These are phyloP conservation scores for Oryza meridionalis DNA, from an alignment of 176 grass and related monocot species.

Conservation along the genomic window DNA sequence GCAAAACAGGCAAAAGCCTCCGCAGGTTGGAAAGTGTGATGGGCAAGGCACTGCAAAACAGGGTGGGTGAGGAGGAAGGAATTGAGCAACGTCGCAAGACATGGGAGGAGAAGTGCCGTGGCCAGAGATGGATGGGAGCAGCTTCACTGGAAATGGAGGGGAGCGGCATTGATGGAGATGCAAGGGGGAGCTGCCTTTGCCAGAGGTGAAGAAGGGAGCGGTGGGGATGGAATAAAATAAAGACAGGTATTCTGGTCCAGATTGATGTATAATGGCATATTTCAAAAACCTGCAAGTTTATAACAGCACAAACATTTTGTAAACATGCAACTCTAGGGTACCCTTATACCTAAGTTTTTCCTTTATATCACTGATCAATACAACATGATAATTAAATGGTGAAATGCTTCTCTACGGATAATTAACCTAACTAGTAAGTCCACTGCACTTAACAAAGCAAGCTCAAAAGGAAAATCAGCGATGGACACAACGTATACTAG, in stretches of 20 bases:
- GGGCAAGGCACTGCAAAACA: too few relatives aligned
- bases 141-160: not conserved
- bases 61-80: not conserved
- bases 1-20: too few relatives aligned
- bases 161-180: not conserved
- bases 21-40: too few relatives aligned
- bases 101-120: not conserved
- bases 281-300: not conserved
- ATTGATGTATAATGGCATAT: not conserved
- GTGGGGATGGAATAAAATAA: not conserved
- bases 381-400: not conserved
- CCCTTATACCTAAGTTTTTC: not conserved
- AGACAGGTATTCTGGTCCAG: not conserved
- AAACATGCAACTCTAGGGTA: not conserved
- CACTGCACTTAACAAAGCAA: not conserved
- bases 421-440: not conserved
- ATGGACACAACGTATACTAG: not conserved
- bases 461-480: conserved; percentile 1
- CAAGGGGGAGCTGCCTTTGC: not conserved
- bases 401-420: not conserved
- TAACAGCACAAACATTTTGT: not conserved
- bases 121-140: not conserved
- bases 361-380: not conserved
- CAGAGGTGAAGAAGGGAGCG: not conserved
- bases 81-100: not conserved